Conservation (phyloP, 2,329 filamentous ascomycete species). For the Botrytis sinoallii region DNA sequence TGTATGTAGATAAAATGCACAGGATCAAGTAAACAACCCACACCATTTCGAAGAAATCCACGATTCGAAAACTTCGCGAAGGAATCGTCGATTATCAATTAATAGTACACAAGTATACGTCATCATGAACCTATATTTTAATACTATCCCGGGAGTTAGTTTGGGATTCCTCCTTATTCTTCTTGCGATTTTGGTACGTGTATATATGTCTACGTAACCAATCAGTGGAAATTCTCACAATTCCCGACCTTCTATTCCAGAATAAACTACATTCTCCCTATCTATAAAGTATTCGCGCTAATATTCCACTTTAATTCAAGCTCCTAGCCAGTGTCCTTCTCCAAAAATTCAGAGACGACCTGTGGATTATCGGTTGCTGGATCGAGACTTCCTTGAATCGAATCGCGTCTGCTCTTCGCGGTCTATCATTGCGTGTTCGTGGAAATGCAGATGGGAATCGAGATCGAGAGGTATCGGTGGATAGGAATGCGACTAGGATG, state of each 20-base stretch:
- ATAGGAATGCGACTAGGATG: neutral
- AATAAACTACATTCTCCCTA: too few species aligned
- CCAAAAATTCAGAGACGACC: neutral
- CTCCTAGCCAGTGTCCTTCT: neutral
- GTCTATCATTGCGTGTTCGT: neutral
- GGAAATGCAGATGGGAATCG: neutral
- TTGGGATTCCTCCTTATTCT: neutral
- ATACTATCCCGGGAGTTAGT: neutral
- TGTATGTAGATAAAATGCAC: neutral
- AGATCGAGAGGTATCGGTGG: neutral
- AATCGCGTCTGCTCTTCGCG: neutral
- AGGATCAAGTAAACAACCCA: neutral
- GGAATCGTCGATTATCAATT: neutral
- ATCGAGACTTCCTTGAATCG: neutral
- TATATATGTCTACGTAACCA: too few species aligned
- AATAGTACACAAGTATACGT: neutral
- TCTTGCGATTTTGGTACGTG: neutral
- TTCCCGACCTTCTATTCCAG: rapidly evolving
- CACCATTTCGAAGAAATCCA: neutral
- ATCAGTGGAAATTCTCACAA: too few species aligned
- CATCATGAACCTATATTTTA: neutral
- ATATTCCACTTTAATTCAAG: neutral
- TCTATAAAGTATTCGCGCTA: neutral
- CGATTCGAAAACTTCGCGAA: neutral
- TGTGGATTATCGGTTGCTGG: neutral